phyloP scores from a whole-genome alignment of 2,329 filamentous ascomycete genomes.

The Elsinoe batatas region DNA sequence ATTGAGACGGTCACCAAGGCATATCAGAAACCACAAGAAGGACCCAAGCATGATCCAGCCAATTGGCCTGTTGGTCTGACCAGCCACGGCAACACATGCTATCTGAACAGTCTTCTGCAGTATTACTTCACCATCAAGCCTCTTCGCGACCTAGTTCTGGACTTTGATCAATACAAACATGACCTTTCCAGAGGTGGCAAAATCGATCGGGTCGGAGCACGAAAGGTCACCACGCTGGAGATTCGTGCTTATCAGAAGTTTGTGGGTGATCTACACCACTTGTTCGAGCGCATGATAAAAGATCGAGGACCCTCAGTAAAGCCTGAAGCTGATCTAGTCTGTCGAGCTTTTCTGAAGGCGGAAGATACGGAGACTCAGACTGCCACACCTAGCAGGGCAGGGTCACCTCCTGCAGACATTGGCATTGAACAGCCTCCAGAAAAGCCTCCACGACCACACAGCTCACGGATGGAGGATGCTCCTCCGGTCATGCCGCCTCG shows the following conservation, averaged over 20 bases:
- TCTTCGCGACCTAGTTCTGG: constrained; percentile 68
- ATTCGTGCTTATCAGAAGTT: constrained; percentile 28
- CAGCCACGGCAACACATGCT: constrained; percentile 97
- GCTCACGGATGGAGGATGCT: neutral
- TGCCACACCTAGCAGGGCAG: constrained; percentile 1
- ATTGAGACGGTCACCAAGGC: constrained; percentile 24
- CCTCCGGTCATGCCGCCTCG: neutral
- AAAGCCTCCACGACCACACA: constrained; percentile 1
- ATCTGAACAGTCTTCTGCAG: constrained; percentile 90
- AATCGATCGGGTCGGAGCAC: constrained; percentile 64
- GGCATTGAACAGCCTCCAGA: constrained; percentile 10
- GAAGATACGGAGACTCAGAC: constrained; percentile 12
- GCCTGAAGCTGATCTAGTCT: constrained; percentile 28
- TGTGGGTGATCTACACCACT: constrained; percentile 25
- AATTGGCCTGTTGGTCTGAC: constrained; percentile 70
- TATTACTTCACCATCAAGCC: constrained; percentile 86
- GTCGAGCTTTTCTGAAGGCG: constrained; percentile 24
- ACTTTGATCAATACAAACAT: constrained; percentile 63
- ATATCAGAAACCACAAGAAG: constrained; percentile 14
- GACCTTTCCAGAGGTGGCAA: constrained; percentile 54
- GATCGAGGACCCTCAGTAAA: constrained; percentile 22
- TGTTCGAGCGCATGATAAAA: constrained; percentile 30
- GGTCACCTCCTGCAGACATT: constrained; percentile 7
- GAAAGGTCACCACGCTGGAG: constrained; percentile 42
- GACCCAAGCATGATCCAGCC: constrained; percentile 18